A percentile compares a stretch with the other conserved stretches of the same genome.
phyloP scores from a whole-genome alignment of 2,329 filamentous ascomycete species.

The Thermothelomyces thermophilus region DNA sequence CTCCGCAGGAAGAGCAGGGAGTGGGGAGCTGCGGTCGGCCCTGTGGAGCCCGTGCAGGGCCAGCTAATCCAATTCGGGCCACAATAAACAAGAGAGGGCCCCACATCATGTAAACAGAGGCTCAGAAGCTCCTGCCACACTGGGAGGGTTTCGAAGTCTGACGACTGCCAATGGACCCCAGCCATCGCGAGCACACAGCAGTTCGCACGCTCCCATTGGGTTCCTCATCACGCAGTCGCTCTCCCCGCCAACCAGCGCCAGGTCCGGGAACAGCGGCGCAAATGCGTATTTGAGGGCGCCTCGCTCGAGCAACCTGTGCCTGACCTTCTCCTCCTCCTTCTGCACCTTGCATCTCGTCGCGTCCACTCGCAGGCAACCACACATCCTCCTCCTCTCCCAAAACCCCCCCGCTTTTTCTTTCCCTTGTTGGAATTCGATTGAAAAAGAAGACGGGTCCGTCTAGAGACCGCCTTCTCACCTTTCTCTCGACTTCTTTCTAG shows the following conservation, averaged over 20 bases:
- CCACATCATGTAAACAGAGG: conserved; percentile 26
- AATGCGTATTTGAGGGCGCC: conserved; percentile 26
- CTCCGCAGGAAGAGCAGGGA: conserved; percentile 8
- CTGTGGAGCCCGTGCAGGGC: conserved; percentile 13
- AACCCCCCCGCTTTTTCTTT: conserved; percentile 9
- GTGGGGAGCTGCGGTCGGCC: conserved; percentile 16
- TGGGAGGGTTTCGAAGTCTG: neutral
- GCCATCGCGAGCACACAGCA: conserved; percentile 16
- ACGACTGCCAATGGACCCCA: conserved; percentile 16
- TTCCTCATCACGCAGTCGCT: conserved; percentile 9
- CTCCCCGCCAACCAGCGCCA: conserved; percentile 21
- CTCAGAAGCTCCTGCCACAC: conserved; percentile 16
- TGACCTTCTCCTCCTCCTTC: conserved; percentile 20
- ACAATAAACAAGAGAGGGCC: conserved; percentile 24
- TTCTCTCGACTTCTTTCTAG: conserved; percentile 45
- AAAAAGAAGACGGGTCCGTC: conserved; percentile 31
- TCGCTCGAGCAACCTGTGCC: conserved; percentile 21
- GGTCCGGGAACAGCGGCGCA: conserved; percentile 18
- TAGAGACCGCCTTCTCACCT: conserved; percentile 33
- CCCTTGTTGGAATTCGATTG: conserved; percentile 26
- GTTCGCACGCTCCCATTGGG: conserved; percentile 21
- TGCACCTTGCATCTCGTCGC: conserved; percentile 14
- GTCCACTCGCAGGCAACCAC: conserved; percentile 26
- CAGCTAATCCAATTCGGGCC: conserved; percentile 22
- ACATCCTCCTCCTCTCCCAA: no score